phyloP scores from a whole-genome alignment of 257 asterid species.

The Ajuga chamaepitys region DNA sequence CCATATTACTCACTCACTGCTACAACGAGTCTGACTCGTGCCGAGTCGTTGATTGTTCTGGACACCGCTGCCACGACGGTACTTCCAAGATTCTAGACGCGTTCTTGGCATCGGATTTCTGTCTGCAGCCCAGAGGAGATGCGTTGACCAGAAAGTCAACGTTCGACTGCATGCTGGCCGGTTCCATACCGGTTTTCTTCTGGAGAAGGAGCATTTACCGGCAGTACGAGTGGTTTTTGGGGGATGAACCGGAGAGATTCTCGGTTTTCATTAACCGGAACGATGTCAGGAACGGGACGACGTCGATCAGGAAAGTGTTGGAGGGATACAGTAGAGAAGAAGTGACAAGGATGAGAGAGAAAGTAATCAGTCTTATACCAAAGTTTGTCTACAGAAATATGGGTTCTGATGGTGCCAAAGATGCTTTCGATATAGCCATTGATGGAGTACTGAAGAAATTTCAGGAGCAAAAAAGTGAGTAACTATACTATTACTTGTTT shows the following conservation, averaged over 20 bases:
- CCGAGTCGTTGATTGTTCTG: conserved; percentile 47
- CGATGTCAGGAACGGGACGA: conserved; percentile 29
- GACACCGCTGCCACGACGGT: conserved; percentile 43
- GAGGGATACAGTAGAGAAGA: conserved; percentile 36
- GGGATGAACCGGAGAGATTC: conserved; percentile 23
- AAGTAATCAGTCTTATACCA: conserved; percentile 32
- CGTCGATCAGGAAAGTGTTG: conserved; percentile 33
- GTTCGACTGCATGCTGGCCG: conserved; percentile 64
- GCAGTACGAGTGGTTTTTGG: conserved; percentile 47
- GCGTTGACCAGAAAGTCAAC: conserved; percentile 42
- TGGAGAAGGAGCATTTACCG: conserved; percentile 40
- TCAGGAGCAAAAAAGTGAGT: conserved; percentile 4
- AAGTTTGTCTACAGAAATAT: conserved; percentile 22
- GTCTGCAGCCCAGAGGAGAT: conserved; percentile 57
- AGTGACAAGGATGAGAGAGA: conserved; percentile 39
- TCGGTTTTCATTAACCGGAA: conserved; percentile 47
- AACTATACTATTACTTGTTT: neutral
- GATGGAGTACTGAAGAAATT: conserved; percentile 43
- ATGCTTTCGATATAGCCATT: conserved; percentile 53
- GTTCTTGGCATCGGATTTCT: conserved; percentile 41
- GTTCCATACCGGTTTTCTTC: conserved; percentile 60
- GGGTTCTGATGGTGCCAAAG: conserved; percentile 14
- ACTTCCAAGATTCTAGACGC: conserved; percentile 40
- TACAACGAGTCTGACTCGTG: conserved; percentile 31
- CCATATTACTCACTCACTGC: conserved; percentile 32